Conservation (phyloP, 139 green algal genomes). For the Penium margaritaceum region DNA sequence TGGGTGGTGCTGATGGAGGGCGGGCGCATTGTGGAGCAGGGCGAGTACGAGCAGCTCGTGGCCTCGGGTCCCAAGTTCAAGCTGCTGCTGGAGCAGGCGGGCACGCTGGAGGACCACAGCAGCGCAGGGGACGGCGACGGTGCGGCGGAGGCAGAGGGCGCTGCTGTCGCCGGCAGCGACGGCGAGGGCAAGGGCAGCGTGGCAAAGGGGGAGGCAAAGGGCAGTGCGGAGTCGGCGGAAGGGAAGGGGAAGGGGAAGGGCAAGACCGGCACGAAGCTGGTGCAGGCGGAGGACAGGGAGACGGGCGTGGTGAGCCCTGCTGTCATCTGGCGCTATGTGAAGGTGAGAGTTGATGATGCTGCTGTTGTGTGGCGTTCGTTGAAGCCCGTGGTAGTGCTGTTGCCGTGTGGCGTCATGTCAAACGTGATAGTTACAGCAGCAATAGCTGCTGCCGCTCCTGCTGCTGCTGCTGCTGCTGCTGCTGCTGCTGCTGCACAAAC, state of each 20-base stretch:
- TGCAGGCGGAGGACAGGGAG: constrained; percentile 19
- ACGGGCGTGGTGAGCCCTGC: constrained; percentile 11
- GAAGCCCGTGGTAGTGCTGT: too few relatives aligned
- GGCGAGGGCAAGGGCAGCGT: neutral
- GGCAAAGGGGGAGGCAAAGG: constrained; percentile 1
- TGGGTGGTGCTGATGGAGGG: constrained; percentile 19
- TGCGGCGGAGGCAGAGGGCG: constrained; percentile 45
- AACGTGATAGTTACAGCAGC: too few relatives aligned
- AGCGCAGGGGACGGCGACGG: neutral
- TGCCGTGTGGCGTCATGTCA: too few relatives aligned
- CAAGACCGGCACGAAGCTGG: constrained; percentile 32
- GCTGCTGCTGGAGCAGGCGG: constrained; percentile 29
- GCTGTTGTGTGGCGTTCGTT: too few relatives aligned
- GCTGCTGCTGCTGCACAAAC: too few relatives aligned
- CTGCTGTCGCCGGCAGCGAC: neutral
- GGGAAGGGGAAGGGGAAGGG: constrained; percentile 45
- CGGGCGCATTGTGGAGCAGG: constrained; percentile 29
- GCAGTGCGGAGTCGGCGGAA: neutral
- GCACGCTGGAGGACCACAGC: constrained; percentile 26
- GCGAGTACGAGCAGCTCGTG: constrained; percentile 17
- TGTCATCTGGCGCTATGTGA: constrained; percentile 24
- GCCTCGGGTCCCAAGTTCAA: neutral
- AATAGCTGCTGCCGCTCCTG: too few relatives aligned
- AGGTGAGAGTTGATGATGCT: too few relatives aligned
- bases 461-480: too few relatives aligned